Evolutionary conservation across 2,329 filamentous ascomycete genomes (phyloP).

Genomic region (Sporothrix humicola): DNA sequence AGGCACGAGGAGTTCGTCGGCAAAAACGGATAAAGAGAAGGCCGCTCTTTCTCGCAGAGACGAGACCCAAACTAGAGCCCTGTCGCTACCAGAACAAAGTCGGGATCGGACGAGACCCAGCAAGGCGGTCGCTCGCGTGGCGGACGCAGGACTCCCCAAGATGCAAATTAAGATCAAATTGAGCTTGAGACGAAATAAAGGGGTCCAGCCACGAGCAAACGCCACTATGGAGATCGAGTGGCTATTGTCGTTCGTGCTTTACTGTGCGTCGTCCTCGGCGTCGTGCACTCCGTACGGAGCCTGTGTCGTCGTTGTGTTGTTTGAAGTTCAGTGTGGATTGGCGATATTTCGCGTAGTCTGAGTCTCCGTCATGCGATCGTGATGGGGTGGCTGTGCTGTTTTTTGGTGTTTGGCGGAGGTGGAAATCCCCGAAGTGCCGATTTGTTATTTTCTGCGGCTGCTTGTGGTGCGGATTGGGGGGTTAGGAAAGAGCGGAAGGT

Average conservation of each 20-base stretch:
- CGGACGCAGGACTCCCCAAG: background rate
- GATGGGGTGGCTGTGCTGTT: background rate
- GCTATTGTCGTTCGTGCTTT: background rate
- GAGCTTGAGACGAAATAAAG: background rate
- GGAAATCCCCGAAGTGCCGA: constrained; percentile 37
- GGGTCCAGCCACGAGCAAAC: background rate
- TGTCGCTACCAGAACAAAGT: background rate
- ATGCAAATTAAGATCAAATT: constrained; percentile 19
- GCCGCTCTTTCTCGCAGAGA: no score
- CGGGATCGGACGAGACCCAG: background rate
- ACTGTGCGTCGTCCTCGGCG: background rate
- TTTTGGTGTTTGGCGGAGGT: constrained; percentile 35
- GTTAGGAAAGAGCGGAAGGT: background rate
- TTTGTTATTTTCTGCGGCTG: constrained; percentile 15
- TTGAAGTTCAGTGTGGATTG: background rate
- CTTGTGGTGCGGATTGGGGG: background rate
- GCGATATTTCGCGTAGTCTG: background rate
- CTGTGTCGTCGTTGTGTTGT: background rate
- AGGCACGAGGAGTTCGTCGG: constrained; percentile 2
- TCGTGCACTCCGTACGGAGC: background rate
- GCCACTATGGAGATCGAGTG: background rate
- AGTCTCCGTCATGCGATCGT: constrained; percentile 3
- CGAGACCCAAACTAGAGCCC: no score
- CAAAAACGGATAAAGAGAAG: constrained; percentile 19
- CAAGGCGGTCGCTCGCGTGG: constrained; percentile 5